phyloP scores from a whole-genome alignment of 2,329 filamentous ascomycete species.

The Claviceps sp. region DNA sequence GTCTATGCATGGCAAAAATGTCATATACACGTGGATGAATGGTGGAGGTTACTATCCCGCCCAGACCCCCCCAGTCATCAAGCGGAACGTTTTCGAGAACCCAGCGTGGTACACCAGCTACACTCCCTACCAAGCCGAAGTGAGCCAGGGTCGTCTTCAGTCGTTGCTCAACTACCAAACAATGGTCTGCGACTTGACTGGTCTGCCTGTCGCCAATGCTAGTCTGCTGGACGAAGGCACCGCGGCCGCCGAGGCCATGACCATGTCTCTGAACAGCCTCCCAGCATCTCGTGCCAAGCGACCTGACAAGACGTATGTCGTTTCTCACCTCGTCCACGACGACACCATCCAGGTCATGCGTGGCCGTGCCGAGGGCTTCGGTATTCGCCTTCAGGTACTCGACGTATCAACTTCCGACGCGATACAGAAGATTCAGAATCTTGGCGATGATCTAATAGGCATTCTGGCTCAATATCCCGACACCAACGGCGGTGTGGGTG shows the following conservation, averaged over 20 bases:
- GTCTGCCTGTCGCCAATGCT: constrained; percentile 76
- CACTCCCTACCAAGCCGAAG: constrained; percentile 93
- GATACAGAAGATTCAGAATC: constrained; percentile 51
- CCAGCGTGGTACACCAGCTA: constrained; percentile 98
- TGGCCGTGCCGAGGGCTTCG: constrained; percentile 83
- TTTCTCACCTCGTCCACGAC: constrained; percentile 70
- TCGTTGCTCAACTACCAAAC: constrained; percentile 94
- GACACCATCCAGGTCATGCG: constrained; percentile 75
- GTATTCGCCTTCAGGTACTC: constrained; percentile 60
- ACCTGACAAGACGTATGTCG: constrained; percentile 66
- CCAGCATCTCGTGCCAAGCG: constrained; percentile 59
- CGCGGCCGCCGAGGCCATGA: constrained; percentile 92
- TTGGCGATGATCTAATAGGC: constrained; percentile 73
- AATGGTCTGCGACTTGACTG: constrained; percentile 77
- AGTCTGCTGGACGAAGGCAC: constrained; percentile 85
- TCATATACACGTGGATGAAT: constrained; percentile 53
- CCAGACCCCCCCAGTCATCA: constrained; percentile 78
- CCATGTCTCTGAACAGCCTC: constrained; percentile 68
- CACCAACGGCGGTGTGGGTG: constrained; percentile 65
- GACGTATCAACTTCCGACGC: constrained; percentile 54
- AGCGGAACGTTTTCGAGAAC: constrained; percentile 83
- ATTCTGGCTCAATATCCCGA: constrained; percentile 93
- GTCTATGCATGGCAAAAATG: constrained; percentile 25
- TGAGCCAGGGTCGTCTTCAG: constrained; percentile 87
- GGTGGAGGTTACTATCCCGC: constrained; percentile 82